Percentiles rank a stretch among this genome's conserved stretches.
Conservation (phyloP, 1,284 basidiomycete genomes). For the Fomes fomentarius region DNA sequence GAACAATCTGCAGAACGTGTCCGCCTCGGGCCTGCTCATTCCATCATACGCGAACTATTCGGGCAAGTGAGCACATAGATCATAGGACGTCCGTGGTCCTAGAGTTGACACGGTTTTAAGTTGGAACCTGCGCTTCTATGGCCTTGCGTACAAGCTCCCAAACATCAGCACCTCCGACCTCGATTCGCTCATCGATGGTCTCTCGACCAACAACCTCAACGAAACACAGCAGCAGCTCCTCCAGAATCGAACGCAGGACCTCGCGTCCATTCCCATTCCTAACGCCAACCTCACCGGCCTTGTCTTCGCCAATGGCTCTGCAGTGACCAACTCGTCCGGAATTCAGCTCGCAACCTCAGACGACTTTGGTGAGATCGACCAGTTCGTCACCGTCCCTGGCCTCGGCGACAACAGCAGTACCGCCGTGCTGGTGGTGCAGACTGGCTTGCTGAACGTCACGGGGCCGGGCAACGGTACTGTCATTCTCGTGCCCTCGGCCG, state of each 20-base stretch:
- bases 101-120: slow-evolving; percentile 4
- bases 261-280: slow-evolving; percentile 30
- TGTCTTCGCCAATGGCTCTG: slow-evolving; percentile 25
- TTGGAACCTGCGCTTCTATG: slow-evolving; percentile 34
- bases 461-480: slow-evolving; percentile 34
- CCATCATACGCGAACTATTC: slow-evolving; percentile 31
- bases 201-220: slow-evolving; percentile 29
- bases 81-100: not conserved
- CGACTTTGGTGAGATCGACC: slow-evolving; percentile 31
- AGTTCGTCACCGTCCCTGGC: slow-evolving; percentile 26
- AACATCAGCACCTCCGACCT: slow-evolving; percentile 29
- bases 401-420: slow-evolving; percentile 19
- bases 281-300: slow-evolving; percentile 28
- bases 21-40: slow-evolving; percentile 28
- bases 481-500: slow-evolving; percentile 31
- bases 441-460: slow-evolving; percentile 28
- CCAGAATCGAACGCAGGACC: slow-evolving; percentile 30
- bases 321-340: slow-evolving; percentile 25
- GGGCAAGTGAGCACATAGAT: slow-evolving; percentile 17
- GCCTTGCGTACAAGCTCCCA: slow-evolving; percentile 30
- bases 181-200: slow-evolving; percentile 28
- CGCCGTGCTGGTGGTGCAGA: slow-evolving; percentile 21
- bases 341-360: slow-evolving; percentile 27
- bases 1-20: slow-evolving; percentile 25
- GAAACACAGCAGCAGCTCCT: slow-evolving; percentile 26